Base-by-base conservation (phyloP, 495 filamentous ascomycete genomes). In the Lasiosphaeria ovina region DNA sequence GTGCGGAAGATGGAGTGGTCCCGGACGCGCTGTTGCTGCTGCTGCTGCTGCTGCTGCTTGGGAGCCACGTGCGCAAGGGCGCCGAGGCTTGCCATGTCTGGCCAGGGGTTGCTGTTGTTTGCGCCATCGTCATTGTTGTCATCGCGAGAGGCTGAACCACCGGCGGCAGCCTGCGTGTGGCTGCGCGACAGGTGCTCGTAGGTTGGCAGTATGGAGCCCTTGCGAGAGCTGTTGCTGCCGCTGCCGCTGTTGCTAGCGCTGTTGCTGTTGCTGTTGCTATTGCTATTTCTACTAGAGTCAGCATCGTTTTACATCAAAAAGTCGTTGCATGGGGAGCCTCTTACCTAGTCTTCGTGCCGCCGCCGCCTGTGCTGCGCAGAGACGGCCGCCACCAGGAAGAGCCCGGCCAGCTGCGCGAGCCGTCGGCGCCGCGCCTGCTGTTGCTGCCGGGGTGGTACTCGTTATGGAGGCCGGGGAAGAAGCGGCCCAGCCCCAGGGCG, bases 401-500 rank as follows among this genome's bases (percentile, higher is more conserved):
- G 2, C 12, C 44, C 12, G 12, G 12, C 44, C 44, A 47, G 6
- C 6, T 11, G 44, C 12, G 16, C 44, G 12, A 47, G 11, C 5
- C 4, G 44, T 14, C 16, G 44, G 4, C 16, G 5, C 44, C 44
- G 5, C 12, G 11, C 3, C 51, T 49, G 11, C 33, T 48, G 12
- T 47, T 52, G 10, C 54, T 12, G 7, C 68, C 60, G 6, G 62
- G 67, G n/a, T 57, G 48, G 33, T 71, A 72, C 59, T 69, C 67
- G 7, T 68, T n/a, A 9, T 65, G 57, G 12, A 79, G 65, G 44
- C 65, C 68, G 5, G 81, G 79, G 62, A 81, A 80, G 51, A 76
- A 59, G 40, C 70, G 78, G 11, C 74, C 82, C 16, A 89, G 61
- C 0, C 85, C 83, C 17, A 84, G 5, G 10, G 59, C 67, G 35